A percentile compares a stretch with the other conserved stretches of the same genome.
Evolutionary conservation across 2,329 filamentous ascomycete genomes (phyloP).

Genomic region (Apiospora kogelbergensis): DNA sequence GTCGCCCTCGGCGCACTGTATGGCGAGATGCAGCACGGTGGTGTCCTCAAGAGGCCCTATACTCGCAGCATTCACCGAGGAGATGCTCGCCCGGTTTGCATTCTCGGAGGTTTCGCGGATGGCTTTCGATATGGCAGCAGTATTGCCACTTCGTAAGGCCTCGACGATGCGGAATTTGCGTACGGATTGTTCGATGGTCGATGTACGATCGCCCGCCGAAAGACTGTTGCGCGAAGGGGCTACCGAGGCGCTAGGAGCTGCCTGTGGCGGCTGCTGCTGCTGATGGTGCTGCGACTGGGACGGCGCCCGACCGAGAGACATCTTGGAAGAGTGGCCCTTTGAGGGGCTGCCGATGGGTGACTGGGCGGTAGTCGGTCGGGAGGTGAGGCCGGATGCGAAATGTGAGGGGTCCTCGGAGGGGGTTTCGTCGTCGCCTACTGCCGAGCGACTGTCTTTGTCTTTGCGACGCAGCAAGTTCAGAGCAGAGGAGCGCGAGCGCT

Average conservation of each 20-base stretch:
- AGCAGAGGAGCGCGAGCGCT: constrained; percentile 52
- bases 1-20: constrained; percentile 90
- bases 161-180: constrained; percentile 94
- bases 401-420: constrained; percentile 48
- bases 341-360: constrained; percentile 37
- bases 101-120: constrained; percentile 66
- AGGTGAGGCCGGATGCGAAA: constrained; percentile 31
- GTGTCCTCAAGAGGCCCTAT: constrained; percentile 69
- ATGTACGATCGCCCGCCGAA: constrained; percentile 2
- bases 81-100: constrained; percentile 55
- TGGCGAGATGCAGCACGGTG: constrained; percentile 86
- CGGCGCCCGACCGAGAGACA: constrained; percentile 46
- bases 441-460: constrained; percentile 39
- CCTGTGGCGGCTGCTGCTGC: background rate
- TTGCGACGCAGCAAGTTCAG: constrained; percentile 56
- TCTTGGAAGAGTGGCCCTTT: constrained; percentile 44
- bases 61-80: constrained; percentile 47
- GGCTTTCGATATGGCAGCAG: constrained; percentile 82
- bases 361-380: constrained; percentile 32
- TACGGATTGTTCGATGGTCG: constrained; percentile 79
- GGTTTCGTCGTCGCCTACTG: constrained; percentile 45
- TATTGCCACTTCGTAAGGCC: constrained; percentile 86
- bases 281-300: constrained; percentile 27
- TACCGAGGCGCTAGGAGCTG: background rate
- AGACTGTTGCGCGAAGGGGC: background rate